A percentile compares a stretch with the other conserved stretches of the same genome.
phyloP scores from a whole-genome alignment of 2,329 filamentous ascomycete genomes.

The Dothistroma pini region DNA sequence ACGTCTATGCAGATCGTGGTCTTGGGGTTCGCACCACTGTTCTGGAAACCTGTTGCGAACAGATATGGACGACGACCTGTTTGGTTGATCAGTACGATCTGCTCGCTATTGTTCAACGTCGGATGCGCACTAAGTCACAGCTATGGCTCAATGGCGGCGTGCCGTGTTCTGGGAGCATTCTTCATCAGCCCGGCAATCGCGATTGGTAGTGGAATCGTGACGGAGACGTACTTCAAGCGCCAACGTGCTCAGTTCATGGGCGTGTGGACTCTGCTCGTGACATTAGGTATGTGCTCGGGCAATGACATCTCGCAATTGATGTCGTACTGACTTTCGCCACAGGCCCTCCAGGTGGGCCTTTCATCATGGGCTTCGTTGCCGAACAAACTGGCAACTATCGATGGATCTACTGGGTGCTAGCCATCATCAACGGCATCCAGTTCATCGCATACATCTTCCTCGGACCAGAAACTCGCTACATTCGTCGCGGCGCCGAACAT shows the following conservation, averaged over 20 bases:
- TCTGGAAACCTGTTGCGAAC: slow-evolving; percentile 56
- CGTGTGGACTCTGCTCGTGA: slow-evolving; percentile 54
- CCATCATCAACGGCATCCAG: slow-evolving; percentile 56
- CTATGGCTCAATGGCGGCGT: slow-evolving; percentile 50
- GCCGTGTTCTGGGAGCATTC: slow-evolving; percentile 52
- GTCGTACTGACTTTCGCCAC: not conserved
- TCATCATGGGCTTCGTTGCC: slow-evolving; percentile 45
- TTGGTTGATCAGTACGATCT: slow-evolving; percentile 50
- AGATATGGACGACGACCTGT: slow-evolving; percentile 54
- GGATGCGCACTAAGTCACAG: slow-evolving; percentile 50
- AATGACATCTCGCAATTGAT: not conserved
- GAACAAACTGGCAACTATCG: slow-evolving; percentile 50
- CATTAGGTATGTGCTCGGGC: slow-evolving; percentile 36
- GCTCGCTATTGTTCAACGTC: slow-evolving; percentile 50
- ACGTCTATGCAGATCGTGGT: slow-evolving; percentile 55
- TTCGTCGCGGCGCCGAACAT: slow-evolving; percentile 39
- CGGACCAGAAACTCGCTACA: slow-evolving; percentile 55
- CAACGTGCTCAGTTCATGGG: slow-evolving; percentile 55
- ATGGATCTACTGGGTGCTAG: slow-evolving; percentile 58
- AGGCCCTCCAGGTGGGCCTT: slow-evolving; percentile 41
- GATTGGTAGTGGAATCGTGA: slow-evolving; percentile 56
- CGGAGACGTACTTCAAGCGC: slow-evolving; percentile 56
- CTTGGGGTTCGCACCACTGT: slow-evolving; percentile 51
- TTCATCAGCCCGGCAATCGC: slow-evolving; percentile 55
- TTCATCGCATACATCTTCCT: slow-evolving; percentile 56